A percentile compares a stretch with the other conserved stretches of the same genome.
Conservation (phyloP, 176 grass and related monocot species). For the maize (Zea mays) region Zm-B73-REFERENCE-NAM-5.0 NC_050099.1:16941001-16941500, state of each 20-base stretch:
- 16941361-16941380: neutral
- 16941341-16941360: neutral
- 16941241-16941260: too few relatives aligned
- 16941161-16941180: neutral
- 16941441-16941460: neutral
- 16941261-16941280: too few relatives aligned
- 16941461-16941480: neutral
- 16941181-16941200: neutral
- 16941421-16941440: neutral
- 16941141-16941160: neutral
- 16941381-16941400: neutral
- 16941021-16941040: neutral
- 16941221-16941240: too few relatives aligned
- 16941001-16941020: neutral
- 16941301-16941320: neutral
- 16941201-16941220: neutral
- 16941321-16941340: neutral
- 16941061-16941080: neutral
- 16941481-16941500: too few relatives aligned
- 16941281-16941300: neutral
- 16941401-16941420: neutral
- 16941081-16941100: neutral
- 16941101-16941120: neutral
- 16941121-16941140: neutral
- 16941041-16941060: too few relatives aligned